These are phyloP conservation scores for Phytophthora idaei DNA, from an alignment of 352 stramenopile genomes.

Conservation along the genomic window DNA sequence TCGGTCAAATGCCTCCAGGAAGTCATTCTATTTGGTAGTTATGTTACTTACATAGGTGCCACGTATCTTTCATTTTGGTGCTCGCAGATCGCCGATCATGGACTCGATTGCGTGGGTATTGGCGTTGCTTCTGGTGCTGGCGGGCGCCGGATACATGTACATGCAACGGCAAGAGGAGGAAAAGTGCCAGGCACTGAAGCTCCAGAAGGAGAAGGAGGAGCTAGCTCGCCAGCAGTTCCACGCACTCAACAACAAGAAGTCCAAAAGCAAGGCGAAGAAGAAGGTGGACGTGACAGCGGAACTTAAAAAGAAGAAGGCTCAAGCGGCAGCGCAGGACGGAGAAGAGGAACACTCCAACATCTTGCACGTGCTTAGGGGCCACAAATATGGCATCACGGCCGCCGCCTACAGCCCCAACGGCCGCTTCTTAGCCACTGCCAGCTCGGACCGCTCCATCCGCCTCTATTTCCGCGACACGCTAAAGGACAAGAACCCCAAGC, in stretches of 20 bases:
- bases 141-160: conserved; percentile 68
- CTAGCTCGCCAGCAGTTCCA: conserved; percentile 56
- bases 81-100: conserved; percentile 15
- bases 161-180: conserved; percentile 53
- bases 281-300: conserved; percentile 77
- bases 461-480: conserved; percentile 72
- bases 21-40: conserved; percentile 5
- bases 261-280: conserved; percentile 60
- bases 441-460: conserved; percentile 76
- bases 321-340: conserved; percentile 15
- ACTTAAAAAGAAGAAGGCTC: conserved; percentile 62
- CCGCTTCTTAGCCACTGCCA: conserved; percentile 76
- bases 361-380: conserved; percentile 62
- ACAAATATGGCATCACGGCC: conserved; percentile 74
- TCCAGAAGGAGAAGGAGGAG: conserved; percentile 58
- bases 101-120: conserved; percentile 52
- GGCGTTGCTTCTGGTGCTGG: conserved; percentile 60
- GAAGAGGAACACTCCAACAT: conserved; percentile 46
- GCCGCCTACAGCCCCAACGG: conserved; percentile 78
- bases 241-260: conserved; percentile 53
- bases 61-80: conserved; percentile 34
- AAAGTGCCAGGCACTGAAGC: conserved; percentile 41
- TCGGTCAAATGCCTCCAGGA: no score
- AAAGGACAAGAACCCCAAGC: conserved; percentile 61
- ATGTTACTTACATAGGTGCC: conserved; percentile 4